Conservation (phyloP, 495 filamentous ascomycete species). For the Lepidopterella palustris region DNA sequence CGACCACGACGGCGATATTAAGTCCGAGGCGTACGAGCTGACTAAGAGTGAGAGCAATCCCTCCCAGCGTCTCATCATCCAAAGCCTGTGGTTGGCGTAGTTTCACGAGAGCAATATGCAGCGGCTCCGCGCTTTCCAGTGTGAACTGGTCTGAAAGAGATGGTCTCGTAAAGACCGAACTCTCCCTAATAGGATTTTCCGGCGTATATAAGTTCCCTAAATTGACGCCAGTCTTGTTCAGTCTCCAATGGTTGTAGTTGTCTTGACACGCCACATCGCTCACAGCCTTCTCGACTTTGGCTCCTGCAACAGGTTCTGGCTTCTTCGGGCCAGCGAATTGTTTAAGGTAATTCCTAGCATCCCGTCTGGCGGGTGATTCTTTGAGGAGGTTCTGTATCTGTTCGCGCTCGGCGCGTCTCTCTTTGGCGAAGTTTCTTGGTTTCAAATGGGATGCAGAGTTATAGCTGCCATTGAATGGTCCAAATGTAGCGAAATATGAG, state of each 20-base stretch:
- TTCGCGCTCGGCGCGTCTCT: slow-evolving; percentile 21
- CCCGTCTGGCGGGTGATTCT: slow-evolving; percentile 24
- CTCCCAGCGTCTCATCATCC: slow-evolving; percentile 59
- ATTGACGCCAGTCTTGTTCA: slow-evolving; percentile 45
- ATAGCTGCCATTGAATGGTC: too few species aligned
- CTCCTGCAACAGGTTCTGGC: background rate
- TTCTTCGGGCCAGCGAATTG: slow-evolving; percentile 20
- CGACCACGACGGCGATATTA: slow-evolving; percentile 72
- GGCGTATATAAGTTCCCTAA: slow-evolving; percentile 57
- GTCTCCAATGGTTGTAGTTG: slow-evolving; percentile 18
- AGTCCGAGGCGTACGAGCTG: slow-evolving; percentile 79
- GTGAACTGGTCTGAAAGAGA: slow-evolving; percentile 4
- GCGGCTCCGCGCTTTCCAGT: slow-evolving; percentile 38
- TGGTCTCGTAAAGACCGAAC: slow-evolving; percentile 53
- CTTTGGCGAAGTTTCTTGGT: background rate
- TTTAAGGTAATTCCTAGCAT: slow-evolving; percentile 25
- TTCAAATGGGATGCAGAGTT: too few species aligned
- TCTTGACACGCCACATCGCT: slow-evolving; percentile 14
- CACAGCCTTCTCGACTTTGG: slow-evolving; percentile 1
- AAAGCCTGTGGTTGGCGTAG: slow-evolving; percentile 65
- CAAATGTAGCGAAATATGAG: too few species aligned
- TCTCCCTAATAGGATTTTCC: slow-evolving; percentile 54
- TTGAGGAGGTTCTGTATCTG: slow-evolving; percentile 20
- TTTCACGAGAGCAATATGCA: slow-evolving; percentile 84
- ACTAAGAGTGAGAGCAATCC: slow-evolving; percentile 73